These are phyloP conservation scores for Myxozyma mucilagina DNA, from an alignment of 805 yeast genomes.

Conservation along the genomic window DNA sequence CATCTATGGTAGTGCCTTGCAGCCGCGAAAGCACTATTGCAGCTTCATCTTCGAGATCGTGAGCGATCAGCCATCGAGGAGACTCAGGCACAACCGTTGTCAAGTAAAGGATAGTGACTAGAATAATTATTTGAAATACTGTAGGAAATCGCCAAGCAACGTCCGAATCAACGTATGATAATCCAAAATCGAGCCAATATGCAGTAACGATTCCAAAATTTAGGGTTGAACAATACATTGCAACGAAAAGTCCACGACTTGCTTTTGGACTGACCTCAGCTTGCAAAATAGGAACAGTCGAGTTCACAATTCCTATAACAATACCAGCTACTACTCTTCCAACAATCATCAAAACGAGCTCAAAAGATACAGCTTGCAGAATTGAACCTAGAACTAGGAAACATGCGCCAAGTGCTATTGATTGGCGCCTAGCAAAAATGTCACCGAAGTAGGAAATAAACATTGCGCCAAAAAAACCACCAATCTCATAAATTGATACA, in stretches of 20 bases:
- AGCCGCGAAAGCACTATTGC: neutral
- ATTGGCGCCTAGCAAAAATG: slow-evolving; percentile 14
- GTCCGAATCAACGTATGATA: slow-evolving; percentile 30
- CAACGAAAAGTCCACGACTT: slow-evolving; percentile 34
- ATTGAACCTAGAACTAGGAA: slow-evolving; percentile 23
- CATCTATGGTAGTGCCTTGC: neutral
- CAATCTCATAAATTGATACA: slow-evolving; percentile 54
- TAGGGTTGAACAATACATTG: slow-evolving; percentile 34
- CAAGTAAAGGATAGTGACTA: slow-evolving; percentile 48
- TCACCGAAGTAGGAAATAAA: slow-evolving; percentile 45
- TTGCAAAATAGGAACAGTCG: slow-evolving; percentile 45
- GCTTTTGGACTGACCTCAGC: slow-evolving; percentile 35
- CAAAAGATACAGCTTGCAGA: slow-evolving; percentile 37
- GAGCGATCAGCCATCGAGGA: slow-evolving; percentile 15
- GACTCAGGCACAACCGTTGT: slow-evolving; percentile 39
- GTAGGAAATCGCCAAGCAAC: slow-evolving; percentile 66
- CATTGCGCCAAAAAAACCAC: slow-evolving; percentile 52
- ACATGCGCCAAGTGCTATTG: slow-evolving; percentile 19
- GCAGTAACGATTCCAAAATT: slow-evolving; percentile 39
- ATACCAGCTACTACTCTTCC: slow-evolving; percentile 51
- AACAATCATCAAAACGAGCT: slow-evolving; percentile 49
- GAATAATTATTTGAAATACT: slow-evolving; percentile 57
- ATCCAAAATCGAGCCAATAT: slow-evolving; percentile 40
- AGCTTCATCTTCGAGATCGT: slow-evolving; percentile 11
- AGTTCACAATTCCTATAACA: slow-evolving; percentile 51